Conservation (phyloP, 2,329 filamentous ascomycete genomes). For the Verticillium dahliae region DNA sequence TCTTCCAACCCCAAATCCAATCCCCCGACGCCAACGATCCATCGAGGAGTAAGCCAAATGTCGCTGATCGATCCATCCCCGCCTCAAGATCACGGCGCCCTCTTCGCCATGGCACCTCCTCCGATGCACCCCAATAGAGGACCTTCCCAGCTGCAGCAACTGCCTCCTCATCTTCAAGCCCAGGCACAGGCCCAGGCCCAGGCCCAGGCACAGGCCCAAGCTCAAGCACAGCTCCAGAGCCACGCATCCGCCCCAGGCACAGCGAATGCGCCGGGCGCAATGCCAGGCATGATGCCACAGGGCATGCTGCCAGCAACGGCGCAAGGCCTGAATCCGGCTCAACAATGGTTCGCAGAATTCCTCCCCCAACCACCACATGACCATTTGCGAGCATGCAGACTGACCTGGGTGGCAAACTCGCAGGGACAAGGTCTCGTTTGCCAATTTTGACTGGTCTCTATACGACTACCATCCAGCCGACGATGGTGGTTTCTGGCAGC, state of each 20-base stretch:
- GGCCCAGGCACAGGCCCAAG: neutral
- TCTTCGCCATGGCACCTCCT: constrained; percentile 3
- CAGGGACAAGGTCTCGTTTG: constrained; percentile 8
- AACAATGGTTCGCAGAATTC: neutral
- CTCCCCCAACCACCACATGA: neutral
- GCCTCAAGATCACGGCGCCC: constrained; percentile 1
- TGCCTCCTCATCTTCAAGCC: neutral
- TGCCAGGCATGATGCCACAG: neutral
- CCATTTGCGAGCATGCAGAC: neutral
- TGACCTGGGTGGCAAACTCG: neutral
- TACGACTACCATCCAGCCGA: constrained; percentile 12
- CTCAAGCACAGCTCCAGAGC: neutral
- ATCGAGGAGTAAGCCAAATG: neutral
- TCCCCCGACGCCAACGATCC: neutral
- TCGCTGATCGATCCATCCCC: neutral
- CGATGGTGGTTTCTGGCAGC: constrained; percentile 11
- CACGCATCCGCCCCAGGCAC: neutral
- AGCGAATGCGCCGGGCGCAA: neutral
- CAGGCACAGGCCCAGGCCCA: neutral
- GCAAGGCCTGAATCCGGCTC: neutral
- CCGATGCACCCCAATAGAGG: neutral
- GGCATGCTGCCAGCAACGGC: neutral
- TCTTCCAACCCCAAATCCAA: neutral
- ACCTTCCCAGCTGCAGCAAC: neutral
- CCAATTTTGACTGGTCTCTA: constrained; percentile 11